These are phyloP conservation scores for Trametes sanguinea DNA, from an alignment of 768 basidiomycete genomes.

Conservation along the genomic window DNA sequence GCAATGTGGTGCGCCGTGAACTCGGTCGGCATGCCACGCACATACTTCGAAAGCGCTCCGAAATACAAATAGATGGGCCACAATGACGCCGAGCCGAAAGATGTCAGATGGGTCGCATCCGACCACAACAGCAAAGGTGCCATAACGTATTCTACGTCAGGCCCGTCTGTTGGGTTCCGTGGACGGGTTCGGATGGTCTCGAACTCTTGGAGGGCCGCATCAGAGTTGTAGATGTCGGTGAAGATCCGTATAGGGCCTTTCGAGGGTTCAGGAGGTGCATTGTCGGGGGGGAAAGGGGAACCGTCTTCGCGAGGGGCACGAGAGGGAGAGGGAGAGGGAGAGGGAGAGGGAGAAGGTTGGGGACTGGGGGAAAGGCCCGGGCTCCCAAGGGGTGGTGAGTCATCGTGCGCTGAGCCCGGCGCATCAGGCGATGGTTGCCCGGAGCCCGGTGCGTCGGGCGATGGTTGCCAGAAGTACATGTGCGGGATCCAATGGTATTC, in stretches of 20 bases:
- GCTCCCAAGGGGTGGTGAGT: no score
- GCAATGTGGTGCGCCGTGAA: slow-evolving; percentile 43
- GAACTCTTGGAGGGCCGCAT: slow-evolving; percentile 13
- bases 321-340: no score
- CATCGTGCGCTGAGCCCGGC: no score
- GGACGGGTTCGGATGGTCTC: not conserved
- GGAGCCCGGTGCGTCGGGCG: no score
- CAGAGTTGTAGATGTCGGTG: not conserved
- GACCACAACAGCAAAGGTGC: slow-evolving; percentile 25
- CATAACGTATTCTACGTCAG: slow-evolving; percentile 5
- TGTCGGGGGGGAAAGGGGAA: no score
- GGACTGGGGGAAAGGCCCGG: no score
- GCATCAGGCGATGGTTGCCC: no score
- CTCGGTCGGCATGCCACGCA: slow-evolving; percentile 30
- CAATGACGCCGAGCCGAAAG: slow-evolving; percentile 26
- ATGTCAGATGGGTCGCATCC: slow-evolving; percentile 28
- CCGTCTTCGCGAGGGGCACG: no score
- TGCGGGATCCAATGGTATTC: not conserved
- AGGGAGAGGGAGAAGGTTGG: no score
- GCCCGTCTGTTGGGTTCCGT: not conserved
- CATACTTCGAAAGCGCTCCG: slow-evolving; percentile 44
- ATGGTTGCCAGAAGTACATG: not conserved
- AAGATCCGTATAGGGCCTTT: not conserved
- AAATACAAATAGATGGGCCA: slow-evolving; percentile 46
- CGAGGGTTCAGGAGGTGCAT: no score